These are phyloP conservation scores for Penicillium sp. DNA, from an alignment of 2,329 filamentous ascomycete species.

Conservation along the genomic window DNA sequence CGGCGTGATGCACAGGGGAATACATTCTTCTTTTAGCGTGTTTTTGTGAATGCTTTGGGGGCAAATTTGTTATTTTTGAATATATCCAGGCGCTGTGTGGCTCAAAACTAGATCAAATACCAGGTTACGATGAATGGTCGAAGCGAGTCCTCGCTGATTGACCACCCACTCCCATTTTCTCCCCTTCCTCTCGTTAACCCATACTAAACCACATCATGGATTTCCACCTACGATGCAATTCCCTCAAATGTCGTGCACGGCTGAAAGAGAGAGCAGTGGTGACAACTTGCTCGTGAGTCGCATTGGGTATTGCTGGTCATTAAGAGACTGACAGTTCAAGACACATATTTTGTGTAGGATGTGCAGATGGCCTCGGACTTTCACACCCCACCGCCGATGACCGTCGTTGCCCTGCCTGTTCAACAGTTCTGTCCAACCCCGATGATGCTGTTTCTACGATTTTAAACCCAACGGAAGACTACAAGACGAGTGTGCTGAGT, in stretches of 20 bases:
- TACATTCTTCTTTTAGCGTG: constrained; percentile 74
- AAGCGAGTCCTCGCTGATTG: neutral
- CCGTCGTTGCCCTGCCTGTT: constrained; percentile 74
- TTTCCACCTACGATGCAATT: constrained; percentile 74
- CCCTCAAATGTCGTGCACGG: constrained; percentile 70
- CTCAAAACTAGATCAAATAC: constrained; percentile 6
- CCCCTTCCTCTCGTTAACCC: constrained; percentile 3
- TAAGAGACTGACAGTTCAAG: constrained; percentile 45
- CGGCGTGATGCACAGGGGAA: constrained; percentile 86
- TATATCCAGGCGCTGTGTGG: constrained; percentile 15
- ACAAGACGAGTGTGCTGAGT: constrained; percentile 82
- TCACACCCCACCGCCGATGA: constrained; percentile 54
- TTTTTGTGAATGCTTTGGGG: neutral
- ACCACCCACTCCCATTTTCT: neutral
- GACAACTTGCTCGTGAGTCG: constrained; percentile 77
- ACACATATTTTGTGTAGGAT: constrained; percentile 81
- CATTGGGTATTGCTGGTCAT: neutral
- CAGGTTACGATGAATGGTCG: neutral
- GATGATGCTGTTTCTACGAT: constrained; percentile 73
- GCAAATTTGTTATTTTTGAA: neutral
- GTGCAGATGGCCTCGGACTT: constrained; percentile 67
- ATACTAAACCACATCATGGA: constrained; percentile 60
- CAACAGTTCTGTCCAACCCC: constrained; percentile 64
- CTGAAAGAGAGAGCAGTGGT: constrained; percentile 74
- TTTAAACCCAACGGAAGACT: constrained; percentile 80